Evolutionary conservation across 2,329 filamentous ascomycete genomes (phyloP), one percentile per base, ranked within the genome.

Genomic region (Truncatella angustata): DNA sequence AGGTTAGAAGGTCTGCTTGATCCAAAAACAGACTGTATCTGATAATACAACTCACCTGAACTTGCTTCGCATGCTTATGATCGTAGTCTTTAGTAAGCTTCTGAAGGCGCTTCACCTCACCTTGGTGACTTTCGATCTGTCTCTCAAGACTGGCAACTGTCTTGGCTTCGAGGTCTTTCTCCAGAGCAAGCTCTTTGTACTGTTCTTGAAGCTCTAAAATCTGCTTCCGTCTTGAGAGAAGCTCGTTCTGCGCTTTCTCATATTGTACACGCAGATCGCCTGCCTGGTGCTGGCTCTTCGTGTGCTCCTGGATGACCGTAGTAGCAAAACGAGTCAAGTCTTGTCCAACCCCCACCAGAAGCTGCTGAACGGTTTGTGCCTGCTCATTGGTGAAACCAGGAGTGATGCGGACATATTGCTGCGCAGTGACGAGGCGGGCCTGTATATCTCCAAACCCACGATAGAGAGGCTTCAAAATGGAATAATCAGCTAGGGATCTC

Each of bases 61-160:
- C 53, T 10, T 57, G 50, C n/a, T 56, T 45, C 32, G 44, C 54
- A 9, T 62, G 57, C 12, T 55, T 52, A 32, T 60, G 56, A 39
- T 67, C 64, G 35, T 59, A 57, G 5, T 49, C 30, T 28, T 58
- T 54, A 51, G 56, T 46, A 2, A 58, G 56, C 4, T 56, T 49
- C n/a, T 58, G 52, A 37, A 67, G 59, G 3, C 47, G 39, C 24
- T 51, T 32, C 0, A 56, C 46, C 2, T 60, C 52, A 4, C 49
- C 9, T 9, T 58, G 49, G 11, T 56, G 49, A 1, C 21, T 37
- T 4, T 50, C 39, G 1, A 61, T 20, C 18, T 60, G 55, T 3
- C 39, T 30, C 35, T 58, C 24, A 2, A 44, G 16, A 11, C 55
- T 49, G 4, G 53, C 11, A 10, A 58, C 46, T 3, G 44, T 11